Percentiles rank a stretch among this genome's conserved stretches.
These are phyloP conservation scores for Auriscalpium microsporum DNA, from an alignment of 768 basidiomycete genomes.

Conservation along the genomic window DNA sequence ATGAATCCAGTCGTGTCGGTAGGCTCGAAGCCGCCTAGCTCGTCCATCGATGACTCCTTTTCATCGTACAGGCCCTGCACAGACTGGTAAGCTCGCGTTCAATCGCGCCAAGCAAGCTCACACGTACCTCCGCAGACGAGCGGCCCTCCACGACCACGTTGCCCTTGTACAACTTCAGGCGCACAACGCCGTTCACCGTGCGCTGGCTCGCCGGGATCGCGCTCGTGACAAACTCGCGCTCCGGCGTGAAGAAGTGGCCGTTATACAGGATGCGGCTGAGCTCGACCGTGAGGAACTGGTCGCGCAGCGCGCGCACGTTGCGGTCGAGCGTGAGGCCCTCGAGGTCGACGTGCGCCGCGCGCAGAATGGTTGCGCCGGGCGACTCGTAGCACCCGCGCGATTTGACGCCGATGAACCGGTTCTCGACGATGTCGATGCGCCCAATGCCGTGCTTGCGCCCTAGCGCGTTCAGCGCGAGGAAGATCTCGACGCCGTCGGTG, in stretches of 20 bases:
- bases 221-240: constrained; percentile 89
- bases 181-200: constrained; percentile 91
- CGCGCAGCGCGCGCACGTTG: constrained; percentile 89
- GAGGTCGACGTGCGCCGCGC: constrained; percentile 90
- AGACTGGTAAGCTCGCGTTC: not conserved
- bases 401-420: constrained; percentile 98
- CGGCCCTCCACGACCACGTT: constrained; percentile 93
- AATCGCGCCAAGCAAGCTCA: not conserved
- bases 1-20: constrained; percentile 95
- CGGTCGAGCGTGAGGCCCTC: constrained; percentile 98
- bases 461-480: constrained; percentile 83
- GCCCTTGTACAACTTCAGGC: constrained; percentile 90
- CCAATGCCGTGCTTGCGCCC: constrained; percentile 95
- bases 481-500: constrained; percentile 93
- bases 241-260: constrained; percentile 99
- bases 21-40: constrained; percentile 96
- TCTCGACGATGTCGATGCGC: constrained; percentile 98
- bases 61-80: constrained; percentile 87
- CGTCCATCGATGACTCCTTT: constrained; percentile 95
- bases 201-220: constrained; percentile 90
- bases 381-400: constrained; percentile 99
- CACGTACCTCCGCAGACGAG: constrained; percentile 69
- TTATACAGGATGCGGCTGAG: constrained; percentile 93
- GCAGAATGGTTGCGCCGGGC: constrained; percentile 92
- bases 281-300: constrained; percentile 90